Conservation (phyloP, 148 eudicot genomes). For the Simmondsia chinensis region DNA sequence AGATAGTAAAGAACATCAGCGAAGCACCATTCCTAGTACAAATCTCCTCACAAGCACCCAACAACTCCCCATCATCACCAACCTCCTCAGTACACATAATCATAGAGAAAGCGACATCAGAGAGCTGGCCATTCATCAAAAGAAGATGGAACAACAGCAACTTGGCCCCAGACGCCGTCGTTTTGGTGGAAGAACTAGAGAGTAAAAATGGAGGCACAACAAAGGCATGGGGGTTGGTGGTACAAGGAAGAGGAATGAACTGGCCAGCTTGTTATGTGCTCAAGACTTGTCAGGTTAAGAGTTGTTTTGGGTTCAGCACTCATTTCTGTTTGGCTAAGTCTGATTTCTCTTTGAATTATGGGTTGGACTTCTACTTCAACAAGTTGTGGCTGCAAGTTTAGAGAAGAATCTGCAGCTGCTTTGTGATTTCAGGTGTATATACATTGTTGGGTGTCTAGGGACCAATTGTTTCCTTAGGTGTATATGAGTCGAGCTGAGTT, state of each 20-base stretch:
- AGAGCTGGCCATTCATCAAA: conserved; percentile 25
- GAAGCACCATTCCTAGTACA: conserved; percentile 39
- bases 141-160: conserved; percentile 22
- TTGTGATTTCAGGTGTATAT: too few relatives aligned
- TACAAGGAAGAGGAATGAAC: conserved; percentile 33
- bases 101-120: conserved; percentile 24
- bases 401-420: too few relatives aligned
- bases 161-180: conserved; percentile 24
- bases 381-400: conserved; percentile 25
- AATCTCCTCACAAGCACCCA: conserved; percentile 12
- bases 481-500: too few relatives aligned
- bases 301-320: conserved; percentile 27
- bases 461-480: too few relatives aligned
- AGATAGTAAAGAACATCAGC: conserved; percentile 40
- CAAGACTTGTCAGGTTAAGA: conserved; percentile 31
- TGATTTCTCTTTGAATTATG: conserved; percentile 20
- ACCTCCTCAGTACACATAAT: conserved; percentile 7
- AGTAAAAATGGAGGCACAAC: conserved; percentile 5
- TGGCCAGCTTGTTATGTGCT: conserved; percentile 32
- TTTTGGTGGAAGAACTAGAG: conserved; percentile 36
- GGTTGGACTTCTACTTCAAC: conserved; percentile 18
- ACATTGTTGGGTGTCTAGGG: too few relatives aligned
- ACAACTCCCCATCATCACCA: conserved; percentile 3
- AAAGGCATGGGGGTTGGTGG: conserved; percentile 35
- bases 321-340: conserved; percentile 34